Base-by-base conservation (phyloP, 2,329 filamentous ascomycete species). In the Xylaria sp. region DNA sequence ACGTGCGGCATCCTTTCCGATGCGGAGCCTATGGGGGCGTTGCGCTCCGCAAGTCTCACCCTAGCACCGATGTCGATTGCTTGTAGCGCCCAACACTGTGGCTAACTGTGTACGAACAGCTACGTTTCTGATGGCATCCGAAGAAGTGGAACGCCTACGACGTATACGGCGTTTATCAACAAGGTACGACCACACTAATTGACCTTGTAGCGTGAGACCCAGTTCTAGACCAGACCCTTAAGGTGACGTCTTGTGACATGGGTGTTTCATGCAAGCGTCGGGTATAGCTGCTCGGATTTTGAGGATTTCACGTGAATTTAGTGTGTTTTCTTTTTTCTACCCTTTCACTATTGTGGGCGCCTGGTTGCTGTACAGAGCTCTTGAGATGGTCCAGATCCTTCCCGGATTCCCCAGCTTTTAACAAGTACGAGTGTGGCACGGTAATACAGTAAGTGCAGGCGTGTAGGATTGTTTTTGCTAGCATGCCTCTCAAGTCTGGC, bases 141-240 rank as follows among this genome's bases (percentile, higher is more conserved):
- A 46, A 46, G 41, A 46, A n/a, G 48, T 28, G 23, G 20, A 51
- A 18, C 25, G 49, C 15, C 7, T 28, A 31, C 23, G 18, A 15
- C 8, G 2, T 54, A 41, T 41, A 54, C 25, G 25, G 15, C 15
- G 25, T 28, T 10, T 36, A 8, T 36, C 33, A 36, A 10, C 33
- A 10, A 36, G 33, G 10, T 36, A 36, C 8, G 33, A 36, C 33
- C 6, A 36, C 33, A 36, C 33, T 36, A 36, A 36, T 36, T 36
- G 33, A 28, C 28, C 33, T 8, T 36, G 33, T 10, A 36, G 33
- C 10, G 33, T 36, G 10, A 54, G 49, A 31, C 49, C 25, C 2
- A 13, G 49, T 52, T 52, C 49, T 52, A 52, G 49, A 52, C 49
- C n/a, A 25, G 49, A n/a, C 25, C 25, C 49, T 28, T 52, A 33